A percentile compares a stretch with the other conserved stretches of the same genome.
These are phyloP conservation scores for Scutellaria minor DNA, from an alignment of 257 asterid species.

Conservation along the genomic window DNA sequence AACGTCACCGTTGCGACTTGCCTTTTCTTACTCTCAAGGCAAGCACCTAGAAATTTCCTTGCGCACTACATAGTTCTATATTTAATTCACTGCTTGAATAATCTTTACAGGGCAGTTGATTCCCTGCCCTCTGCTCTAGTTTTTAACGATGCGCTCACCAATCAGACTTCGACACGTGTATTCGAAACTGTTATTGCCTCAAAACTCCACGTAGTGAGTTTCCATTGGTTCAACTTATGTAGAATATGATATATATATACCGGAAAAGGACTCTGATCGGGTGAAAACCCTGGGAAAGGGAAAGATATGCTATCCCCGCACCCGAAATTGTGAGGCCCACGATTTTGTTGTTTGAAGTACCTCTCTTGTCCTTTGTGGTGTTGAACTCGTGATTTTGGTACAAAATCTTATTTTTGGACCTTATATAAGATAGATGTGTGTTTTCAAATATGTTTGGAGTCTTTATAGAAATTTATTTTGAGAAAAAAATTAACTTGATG, in stretches of 20 bases:
- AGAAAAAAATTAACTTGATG: neutral
- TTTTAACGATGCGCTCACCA: neutral
- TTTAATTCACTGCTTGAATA: conserved; percentile 8
- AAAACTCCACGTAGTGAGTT: neutral
- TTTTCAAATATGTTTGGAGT: neutral
- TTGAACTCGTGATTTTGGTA: neutral
- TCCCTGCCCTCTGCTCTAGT: neutral
- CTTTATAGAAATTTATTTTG: neutral
- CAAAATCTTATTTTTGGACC: neutral
- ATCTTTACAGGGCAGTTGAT: neutral
- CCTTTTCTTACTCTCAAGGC: conserved; percentile 30
- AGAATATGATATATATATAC: conserved; percentile 12
- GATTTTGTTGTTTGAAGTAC: neutral
- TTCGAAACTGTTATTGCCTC: neutral
- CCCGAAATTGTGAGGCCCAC: neutral
- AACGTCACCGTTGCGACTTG: conserved; percentile 29
- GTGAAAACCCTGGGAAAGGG: neutral
- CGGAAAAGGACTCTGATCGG: neutral
- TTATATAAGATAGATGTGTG: neutral
- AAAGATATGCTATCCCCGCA: neutral
- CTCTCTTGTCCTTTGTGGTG: conserved; percentile 27
- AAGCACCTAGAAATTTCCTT: conserved; percentile 48
- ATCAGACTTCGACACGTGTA: conserved; percentile 22
- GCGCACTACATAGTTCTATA: neutral
- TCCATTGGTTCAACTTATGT: conserved; percentile 25